Percentiles rank a stretch among this genome's conserved stretches.
Evolutionary conservation across 2,329 filamentous ascomycete species (phyloP).

Genomic region (Lachnellula hyalina): DNA sequence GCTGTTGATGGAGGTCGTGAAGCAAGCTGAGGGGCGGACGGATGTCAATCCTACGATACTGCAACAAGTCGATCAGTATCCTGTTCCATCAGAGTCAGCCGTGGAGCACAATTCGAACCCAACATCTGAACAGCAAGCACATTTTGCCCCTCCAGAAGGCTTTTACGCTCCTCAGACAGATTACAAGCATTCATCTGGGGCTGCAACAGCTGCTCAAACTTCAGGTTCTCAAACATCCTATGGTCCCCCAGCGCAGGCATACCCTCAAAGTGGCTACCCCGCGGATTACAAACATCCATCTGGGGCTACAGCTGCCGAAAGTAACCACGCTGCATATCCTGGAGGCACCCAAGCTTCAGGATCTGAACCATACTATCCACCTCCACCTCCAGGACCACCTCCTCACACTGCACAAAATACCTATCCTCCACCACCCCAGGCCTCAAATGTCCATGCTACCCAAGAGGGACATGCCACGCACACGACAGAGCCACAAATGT

Average conservation of each 20-base stretch:
- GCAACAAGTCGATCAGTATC: constrained; percentile 8
- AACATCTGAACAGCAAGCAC: constrained; percentile 6
- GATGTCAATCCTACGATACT: constrained; percentile 53
- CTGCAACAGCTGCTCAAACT: background rate
- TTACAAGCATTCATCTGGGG: background rate
- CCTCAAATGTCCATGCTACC: no score
- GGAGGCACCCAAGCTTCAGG: no score
- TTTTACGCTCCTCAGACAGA: constrained; percentile 6
- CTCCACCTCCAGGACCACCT: no score
- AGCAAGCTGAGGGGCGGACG: constrained; percentile 74
- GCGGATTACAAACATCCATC: background rate
- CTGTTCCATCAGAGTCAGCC: constrained; percentile 7
- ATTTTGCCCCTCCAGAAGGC: constrained; percentile 7
- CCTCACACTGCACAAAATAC: no score
- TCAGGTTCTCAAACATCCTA: no score
- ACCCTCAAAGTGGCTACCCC: no score
- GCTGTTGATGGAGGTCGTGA: constrained; percentile 62
- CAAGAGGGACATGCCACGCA: background rate
- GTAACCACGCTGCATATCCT: no score
- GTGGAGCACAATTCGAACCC: constrained; percentile 5
- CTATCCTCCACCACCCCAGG: no score
- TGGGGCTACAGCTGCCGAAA: background rate
- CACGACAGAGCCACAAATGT: background rate
- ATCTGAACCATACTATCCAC: no score
- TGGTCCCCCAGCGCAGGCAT: no score